A percentile compares a stretch with the other conserved stretches of the same genome.
Evolutionary conservation across 1,284 basidiomycete species (phyloP).

Genomic region (Irpex sp.): DNA sequence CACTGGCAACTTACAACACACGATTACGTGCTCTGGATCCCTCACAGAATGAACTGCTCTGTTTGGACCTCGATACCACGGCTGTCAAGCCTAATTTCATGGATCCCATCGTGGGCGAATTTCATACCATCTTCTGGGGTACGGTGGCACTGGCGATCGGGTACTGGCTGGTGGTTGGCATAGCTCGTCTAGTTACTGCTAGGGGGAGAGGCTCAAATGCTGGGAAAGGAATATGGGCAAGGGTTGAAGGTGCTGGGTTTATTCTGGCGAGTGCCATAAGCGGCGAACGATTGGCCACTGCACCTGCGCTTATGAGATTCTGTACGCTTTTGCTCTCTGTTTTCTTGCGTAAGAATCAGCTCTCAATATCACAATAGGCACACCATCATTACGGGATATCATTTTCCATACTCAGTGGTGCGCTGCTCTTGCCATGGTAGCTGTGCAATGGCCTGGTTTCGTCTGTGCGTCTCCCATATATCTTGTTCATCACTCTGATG

Average conservation of each 20-base stretch:
- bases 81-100: slow-evolving; percentile 59
- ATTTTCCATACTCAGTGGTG: slow-evolving; percentile 93
- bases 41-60: slow-evolving; percentile 74
- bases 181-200: slow-evolving; percentile 80
- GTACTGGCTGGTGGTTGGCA: slow-evolving; percentile 79
- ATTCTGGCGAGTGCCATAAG: slow-evolving; percentile 91
- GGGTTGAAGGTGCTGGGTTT: slow-evolving; percentile 78
- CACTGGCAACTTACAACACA: slow-evolving; percentile 82
- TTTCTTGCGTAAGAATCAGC: neutral
- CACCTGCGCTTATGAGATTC: slow-evolving; percentile 86
- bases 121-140: slow-evolving; percentile 78
- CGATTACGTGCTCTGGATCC: slow-evolving; percentile 88
- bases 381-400: slow-evolving; percentile 90
- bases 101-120: slow-evolving; percentile 66
- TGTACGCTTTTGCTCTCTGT: slow-evolving; percentile 45
- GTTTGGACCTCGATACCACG: slow-evolving; percentile 77
- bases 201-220: slow-evolving; percentile 69
- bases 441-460: slow-evolving; percentile 92
- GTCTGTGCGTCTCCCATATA: slow-evolving; percentile 58
- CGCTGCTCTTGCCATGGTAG: slow-evolving; percentile 84
- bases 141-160: slow-evolving; percentile 74
- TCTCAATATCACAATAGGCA: slow-evolving; percentile 48
- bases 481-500: slow-evolving; percentile 4
- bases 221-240: slow-evolving; percentile 59
- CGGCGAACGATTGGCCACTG: slow-evolving; percentile 82